phyloP scores from a whole-genome alignment of 768 basidiomycete genomes.

The Peribolospora baueri region DNA sequence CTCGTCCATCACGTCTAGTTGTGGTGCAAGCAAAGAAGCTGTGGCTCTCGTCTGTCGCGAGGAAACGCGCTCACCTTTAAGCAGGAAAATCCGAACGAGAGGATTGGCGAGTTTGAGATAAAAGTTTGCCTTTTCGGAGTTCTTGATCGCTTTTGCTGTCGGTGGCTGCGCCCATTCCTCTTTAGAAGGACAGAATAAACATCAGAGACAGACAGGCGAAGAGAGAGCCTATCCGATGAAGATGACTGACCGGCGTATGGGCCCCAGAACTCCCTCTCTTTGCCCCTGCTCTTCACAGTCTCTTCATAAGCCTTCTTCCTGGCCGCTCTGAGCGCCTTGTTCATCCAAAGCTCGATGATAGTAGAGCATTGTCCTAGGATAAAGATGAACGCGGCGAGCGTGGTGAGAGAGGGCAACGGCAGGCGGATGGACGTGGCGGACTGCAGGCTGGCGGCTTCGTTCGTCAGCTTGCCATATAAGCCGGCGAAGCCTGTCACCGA shows the following conservation, averaged over 20 bases:
- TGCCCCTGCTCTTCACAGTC: constrained; percentile 12
- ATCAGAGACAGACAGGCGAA: too few relatives aligned
- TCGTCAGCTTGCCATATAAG: not conserved
- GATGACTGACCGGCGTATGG: constrained; percentile 3
- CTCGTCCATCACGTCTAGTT: not conserved
- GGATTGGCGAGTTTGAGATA: constrained; percentile 6
- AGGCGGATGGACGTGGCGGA: constrained; percentile 1
- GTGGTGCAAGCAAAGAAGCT: not conserved
- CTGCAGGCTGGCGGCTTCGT: not conserved
- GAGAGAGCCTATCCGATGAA: too few relatives aligned
- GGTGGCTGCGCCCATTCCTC: constrained; percentile 15
- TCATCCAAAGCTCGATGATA: constrained; percentile 10
- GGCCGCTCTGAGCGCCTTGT: constrained; percentile 6
- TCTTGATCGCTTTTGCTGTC: constrained; percentile 8
- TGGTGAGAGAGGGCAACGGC: constrained; percentile 2
- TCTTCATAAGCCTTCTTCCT: constrained; percentile 11
- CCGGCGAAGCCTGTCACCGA: constrained; percentile 5
- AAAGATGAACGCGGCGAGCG: constrained; percentile 10
- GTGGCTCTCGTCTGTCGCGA: too few relatives aligned
- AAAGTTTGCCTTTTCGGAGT: constrained; percentile 8
- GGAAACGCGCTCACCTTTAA: constrained; percentile 7
- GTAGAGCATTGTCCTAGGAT: constrained; percentile 8
- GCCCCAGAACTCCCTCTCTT: constrained; percentile 11
- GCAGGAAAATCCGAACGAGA: constrained; percentile 5
- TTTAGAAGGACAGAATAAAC: too few relatives aligned